Evolutionary conservation across 1,284 basidiomycete genomes (phyloP).

Genomic region (Cerioporus squamosus): DNA sequence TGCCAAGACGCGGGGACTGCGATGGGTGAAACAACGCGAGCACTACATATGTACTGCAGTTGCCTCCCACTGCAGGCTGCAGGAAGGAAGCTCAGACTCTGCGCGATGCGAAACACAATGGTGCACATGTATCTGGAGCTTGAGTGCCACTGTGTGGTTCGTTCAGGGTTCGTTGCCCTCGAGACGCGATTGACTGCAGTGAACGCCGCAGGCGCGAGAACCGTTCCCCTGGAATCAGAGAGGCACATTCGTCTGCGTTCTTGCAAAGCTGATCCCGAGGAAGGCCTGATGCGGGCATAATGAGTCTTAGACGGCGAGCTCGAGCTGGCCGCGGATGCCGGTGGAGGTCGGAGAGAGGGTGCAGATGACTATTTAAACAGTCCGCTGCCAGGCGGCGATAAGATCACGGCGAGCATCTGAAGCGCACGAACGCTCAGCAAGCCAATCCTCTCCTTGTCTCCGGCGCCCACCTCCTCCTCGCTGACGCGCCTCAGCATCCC

Average conservation of each 20-base stretch:
- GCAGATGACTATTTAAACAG: not conserved
- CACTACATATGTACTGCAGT: too few relatives aligned
- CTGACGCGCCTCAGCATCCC: constrained; percentile 19
- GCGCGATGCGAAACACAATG: constrained; percentile 1
- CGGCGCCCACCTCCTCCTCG: constrained; percentile 4
- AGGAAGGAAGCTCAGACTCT: too few relatives aligned
- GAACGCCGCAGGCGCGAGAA: too few relatives aligned
- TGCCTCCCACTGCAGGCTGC: too few relatives aligned
- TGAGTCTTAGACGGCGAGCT: not conserved
- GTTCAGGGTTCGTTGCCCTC: too few relatives aligned
- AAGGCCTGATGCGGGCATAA: not conserved
- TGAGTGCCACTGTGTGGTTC: too few relatives aligned
- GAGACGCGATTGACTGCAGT: too few relatives aligned
- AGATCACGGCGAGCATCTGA: constrained; percentile 4
- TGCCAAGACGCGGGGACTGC: too few relatives aligned
- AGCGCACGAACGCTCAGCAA: not conserved
- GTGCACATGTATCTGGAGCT: not conserved
- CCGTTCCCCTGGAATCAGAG: too few relatives aligned
- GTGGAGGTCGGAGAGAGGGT: constrained; percentile 6
- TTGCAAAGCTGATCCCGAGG: not conserved
- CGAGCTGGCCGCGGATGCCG: not conserved
- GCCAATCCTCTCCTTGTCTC: constrained; percentile 11
- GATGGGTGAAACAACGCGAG: too few relatives aligned
- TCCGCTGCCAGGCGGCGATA: constrained; percentile 12
- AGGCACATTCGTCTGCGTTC: too few relatives aligned